Evolutionary conservation across 2,329 filamentous ascomycete species (phyloP).

Genomic region (Colletotrichum destructivum): DNA sequence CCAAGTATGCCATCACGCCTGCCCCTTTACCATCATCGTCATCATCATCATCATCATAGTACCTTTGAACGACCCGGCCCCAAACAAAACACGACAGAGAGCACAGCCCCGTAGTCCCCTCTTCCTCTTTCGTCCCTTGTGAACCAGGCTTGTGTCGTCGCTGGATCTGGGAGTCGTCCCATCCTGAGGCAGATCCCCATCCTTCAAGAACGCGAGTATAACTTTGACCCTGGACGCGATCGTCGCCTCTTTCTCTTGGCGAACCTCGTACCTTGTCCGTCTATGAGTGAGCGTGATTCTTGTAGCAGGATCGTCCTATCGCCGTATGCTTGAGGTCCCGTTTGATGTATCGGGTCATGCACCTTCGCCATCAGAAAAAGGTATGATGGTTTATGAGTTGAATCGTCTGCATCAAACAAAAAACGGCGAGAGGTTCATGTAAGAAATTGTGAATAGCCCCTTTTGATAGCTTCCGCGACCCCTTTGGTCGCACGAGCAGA

Average conservation of each 20-base stretch:
- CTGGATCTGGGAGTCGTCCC: slow-evolving; percentile 24
- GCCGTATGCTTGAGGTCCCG: background rate
- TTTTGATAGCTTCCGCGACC: slow-evolving; percentile 28
- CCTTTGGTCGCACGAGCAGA: slow-evolving; percentile 20
- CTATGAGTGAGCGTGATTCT: slow-evolving; percentile 2
- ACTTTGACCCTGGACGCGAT: slow-evolving; percentile 18
- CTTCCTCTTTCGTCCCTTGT: background rate
- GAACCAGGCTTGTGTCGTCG: slow-evolving; percentile 19
- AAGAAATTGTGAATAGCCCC: slow-evolving; percentile 31
- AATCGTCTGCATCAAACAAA: background rate
- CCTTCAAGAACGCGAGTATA: slow-evolving; percentile 30
- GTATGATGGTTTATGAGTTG: background rate
- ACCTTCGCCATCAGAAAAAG: background rate
- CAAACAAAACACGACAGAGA: background rate
- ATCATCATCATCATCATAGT: no score
- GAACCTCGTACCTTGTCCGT: background rate
- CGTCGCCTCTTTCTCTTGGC: slow-evolving; percentile 19
- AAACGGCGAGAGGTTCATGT: slow-evolving; percentile 21
- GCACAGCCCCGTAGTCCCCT: slow-evolving; percentile 1
- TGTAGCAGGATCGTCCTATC: slow-evolving; percentile 12
- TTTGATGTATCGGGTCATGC: slow-evolving; percentile 1
- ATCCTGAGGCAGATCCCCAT: slow-evolving; percentile 20
- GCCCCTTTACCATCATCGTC: background rate
- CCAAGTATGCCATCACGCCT: background rate
- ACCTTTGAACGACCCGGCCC: background rate